A percentile compares a stretch with the other conserved stretches of the same genome.
Conservation (phyloP, 2,329 filamentous ascomycete genomes). For the Sarocladiaceae sp. region DNA sequence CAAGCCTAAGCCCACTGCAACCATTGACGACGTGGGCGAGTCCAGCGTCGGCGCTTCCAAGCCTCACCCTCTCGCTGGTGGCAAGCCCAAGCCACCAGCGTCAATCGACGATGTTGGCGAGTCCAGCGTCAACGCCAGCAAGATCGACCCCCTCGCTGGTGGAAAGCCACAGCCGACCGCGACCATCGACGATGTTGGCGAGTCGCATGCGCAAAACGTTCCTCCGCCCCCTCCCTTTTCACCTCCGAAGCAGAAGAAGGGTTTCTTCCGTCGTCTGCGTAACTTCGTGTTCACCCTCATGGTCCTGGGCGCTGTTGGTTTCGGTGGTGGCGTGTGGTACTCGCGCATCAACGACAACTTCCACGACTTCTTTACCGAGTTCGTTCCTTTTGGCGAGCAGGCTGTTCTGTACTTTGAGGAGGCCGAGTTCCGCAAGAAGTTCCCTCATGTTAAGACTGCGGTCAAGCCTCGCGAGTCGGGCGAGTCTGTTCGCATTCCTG, state of each 20-base stretch:
- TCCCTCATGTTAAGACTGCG: conserved; percentile 47
- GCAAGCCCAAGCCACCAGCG: conserved; percentile 10
- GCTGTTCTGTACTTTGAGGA: conserved; percentile 94
- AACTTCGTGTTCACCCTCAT: conserved; percentile 72
- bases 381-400: conserved; percentile 89
- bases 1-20: conserved; percentile 11
- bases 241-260: conserved; percentile 49
- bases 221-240: conserved; percentile 29
- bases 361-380: conserved; percentile 99
- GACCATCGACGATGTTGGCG: conserved; percentile 15
- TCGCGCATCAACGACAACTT: conserved; percentile 94
- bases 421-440: conserved; percentile 82
- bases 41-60: conserved; percentile 11
- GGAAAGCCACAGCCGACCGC: conserved; percentile 23
- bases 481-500: conserved; percentile 73
- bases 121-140: conserved; percentile 12
- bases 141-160: conserved; percentile 12
- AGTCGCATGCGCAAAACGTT: conserved; percentile 9
- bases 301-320: conserved; percentile 69
- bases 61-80: conserved; percentile 9
- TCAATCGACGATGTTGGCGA: conserved; percentile 18
- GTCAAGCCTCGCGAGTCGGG: conserved; percentile 49
- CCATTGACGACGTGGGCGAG: conserved; percentile 15
- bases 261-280: conserved; percentile 65
- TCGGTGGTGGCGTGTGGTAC: conserved; percentile 85